A percentile compares a stretch with the other conserved stretches of the same genome.
Evolutionary conservation across 805 yeast genomes (phyloP).

Genomic region (Cyberlindnera lachancei): DNA sequence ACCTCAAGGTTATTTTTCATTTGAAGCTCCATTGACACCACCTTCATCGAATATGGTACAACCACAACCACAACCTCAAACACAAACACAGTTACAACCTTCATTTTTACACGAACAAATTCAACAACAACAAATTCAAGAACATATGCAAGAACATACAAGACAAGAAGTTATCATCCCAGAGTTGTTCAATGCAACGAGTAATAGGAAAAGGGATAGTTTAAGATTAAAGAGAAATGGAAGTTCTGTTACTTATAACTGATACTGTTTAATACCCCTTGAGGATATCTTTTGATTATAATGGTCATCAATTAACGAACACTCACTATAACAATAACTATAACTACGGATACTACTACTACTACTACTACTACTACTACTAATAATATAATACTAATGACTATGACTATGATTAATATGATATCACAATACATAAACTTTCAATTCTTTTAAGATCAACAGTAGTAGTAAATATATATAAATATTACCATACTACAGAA

Average conservation of each 20-base stretch:
- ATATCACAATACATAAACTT: no score
- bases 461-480: no score
- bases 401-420: no score
- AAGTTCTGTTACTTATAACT: constrained; percentile 14
- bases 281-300: no score
- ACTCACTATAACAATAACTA: no score
- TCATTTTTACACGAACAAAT: constrained; percentile 15
- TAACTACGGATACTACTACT: no score
- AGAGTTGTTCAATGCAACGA: constrained; percentile 34
- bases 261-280: background rate
- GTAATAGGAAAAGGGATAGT: constrained; percentile 46
- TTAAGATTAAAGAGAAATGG: constrained; percentile 39
- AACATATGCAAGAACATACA: constrained; percentile 9
- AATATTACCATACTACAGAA: no score
- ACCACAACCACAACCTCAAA: constrained; percentile 2
- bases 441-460: no score
- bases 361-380: no score
- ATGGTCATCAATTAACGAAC: no score
- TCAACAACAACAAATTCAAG: constrained; percentile 8
- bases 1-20: constrained; percentile 17
- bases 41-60: constrained; percentile 3
- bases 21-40: constrained; percentile 12
- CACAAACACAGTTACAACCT: constrained; percentile 14
- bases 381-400: no score
- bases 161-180: constrained; percentile 15